Conservation (phyloP, 78 protist genomes). For the Dictyostelium intermedium region DNA sequence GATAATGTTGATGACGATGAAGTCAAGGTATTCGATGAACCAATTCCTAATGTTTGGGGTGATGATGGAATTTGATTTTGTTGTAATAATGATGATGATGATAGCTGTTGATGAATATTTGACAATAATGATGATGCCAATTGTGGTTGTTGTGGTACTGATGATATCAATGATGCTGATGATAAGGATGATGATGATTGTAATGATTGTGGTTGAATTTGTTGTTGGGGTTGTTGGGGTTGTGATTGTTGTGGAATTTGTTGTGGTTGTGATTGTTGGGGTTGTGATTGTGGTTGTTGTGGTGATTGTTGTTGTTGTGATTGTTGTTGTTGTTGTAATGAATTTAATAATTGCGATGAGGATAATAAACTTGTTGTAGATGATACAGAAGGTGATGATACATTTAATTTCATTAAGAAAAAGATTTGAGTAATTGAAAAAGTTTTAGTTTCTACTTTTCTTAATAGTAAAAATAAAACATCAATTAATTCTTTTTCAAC, state of each 20-base stretch:
- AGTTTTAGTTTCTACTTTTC: constrained; percentile 16
- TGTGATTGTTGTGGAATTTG: background rate
- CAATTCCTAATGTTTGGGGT: background rate
- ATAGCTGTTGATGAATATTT: background rate
- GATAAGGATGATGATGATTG: background rate
- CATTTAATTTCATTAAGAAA: constrained; percentile 52
- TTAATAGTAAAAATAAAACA: constrained; percentile 15
- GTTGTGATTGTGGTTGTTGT: no score
- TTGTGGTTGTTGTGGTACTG: background rate
- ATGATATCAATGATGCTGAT: background rate
- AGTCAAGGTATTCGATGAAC: background rate
- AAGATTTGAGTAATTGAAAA: constrained; percentile 48
- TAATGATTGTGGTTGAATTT: background rate
- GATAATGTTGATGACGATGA: background rate
- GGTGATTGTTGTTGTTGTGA: background rate
- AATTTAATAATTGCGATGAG: background rate
- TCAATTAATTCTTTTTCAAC: constrained; percentile 22
- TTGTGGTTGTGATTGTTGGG: background rate
- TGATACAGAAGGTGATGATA: background rate
- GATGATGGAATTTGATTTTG: background rate
- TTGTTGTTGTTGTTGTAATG: background rate
- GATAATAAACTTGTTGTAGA: background rate
- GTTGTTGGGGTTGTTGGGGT: background rate
- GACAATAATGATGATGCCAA: background rate
- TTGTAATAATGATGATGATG: background rate